phyloP scores from a whole-genome alignment of 2,329 filamentous ascomycete species.

The Pseudogymnoascus sp. region DNA sequence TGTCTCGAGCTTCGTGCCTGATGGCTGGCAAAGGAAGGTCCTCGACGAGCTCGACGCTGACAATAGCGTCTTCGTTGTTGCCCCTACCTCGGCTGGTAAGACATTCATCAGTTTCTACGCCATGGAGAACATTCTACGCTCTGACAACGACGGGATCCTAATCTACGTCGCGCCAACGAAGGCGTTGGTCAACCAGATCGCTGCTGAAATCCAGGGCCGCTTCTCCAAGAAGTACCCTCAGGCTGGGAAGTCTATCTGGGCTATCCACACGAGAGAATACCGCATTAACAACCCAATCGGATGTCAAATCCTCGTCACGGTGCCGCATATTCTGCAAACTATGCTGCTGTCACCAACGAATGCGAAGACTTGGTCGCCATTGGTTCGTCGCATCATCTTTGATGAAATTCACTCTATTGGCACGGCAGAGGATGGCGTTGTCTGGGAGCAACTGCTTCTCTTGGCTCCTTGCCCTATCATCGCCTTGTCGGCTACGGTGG shows the following conservation, averaged over 20 bases:
- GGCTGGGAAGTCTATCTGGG: conserved; percentile 62
- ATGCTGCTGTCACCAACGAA: conserved; percentile 63
- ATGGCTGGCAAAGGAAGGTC: conserved; percentile 68
- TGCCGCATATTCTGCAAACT: conserved; percentile 70
- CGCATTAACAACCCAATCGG: conserved; percentile 63
- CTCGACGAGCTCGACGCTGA: conserved; percentile 64
- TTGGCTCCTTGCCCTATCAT: conserved; percentile 70
- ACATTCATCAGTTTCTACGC: conserved; percentile 81
- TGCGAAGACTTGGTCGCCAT: conserved; percentile 53
- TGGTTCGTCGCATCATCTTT: conserved; percentile 69
- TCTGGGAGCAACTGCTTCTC: conserved; percentile 72
- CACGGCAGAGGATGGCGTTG: conserved; percentile 63
- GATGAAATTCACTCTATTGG: conserved; percentile 78
- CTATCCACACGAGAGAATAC: conserved; percentile 68
- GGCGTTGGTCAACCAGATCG: conserved; percentile 75
- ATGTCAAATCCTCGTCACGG: conserved; percentile 69
- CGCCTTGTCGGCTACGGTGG: conserved; percentile 70
- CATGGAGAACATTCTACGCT: conserved; percentile 66
- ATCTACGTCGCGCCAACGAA: conserved; percentile 79
- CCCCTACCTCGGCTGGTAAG: conserved; percentile 71
- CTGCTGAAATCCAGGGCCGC: conserved; percentile 66
- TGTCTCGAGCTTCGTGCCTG: conserved; percentile 60
- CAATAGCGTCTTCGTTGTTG: conserved; percentile 65
- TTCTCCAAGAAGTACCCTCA: conserved; percentile 57
- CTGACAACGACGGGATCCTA: conserved; percentile 59